Evolutionary conservation across 495 filamentous ascomycete species (phyloP).

Genomic region (Hypoxylon cercidicola): DNA sequence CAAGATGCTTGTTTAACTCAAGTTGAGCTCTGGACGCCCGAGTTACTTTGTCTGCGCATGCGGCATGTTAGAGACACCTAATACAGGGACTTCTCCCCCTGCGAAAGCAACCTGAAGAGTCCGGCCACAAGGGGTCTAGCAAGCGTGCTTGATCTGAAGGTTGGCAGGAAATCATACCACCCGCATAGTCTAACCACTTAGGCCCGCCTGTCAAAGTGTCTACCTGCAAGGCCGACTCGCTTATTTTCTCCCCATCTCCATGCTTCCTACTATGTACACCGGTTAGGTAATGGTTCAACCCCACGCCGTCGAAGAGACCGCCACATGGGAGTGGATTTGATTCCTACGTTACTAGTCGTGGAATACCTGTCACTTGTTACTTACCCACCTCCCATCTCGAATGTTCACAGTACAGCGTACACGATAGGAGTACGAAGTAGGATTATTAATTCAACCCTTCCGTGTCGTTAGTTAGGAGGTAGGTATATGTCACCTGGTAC

Average conservation of each 20-base stretch:
- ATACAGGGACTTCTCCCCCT: background rate
- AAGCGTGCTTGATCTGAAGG: conserved; percentile 19
- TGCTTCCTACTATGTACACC: background rate
- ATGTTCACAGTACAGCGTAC: too few relatives aligned
- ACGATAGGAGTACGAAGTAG: too few relatives aligned
- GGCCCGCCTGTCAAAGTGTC: conserved; percentile 19
- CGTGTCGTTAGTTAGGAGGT: too few relatives aligned
- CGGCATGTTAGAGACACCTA: too few relatives aligned
- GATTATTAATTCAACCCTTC: too few relatives aligned
- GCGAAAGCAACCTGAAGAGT: conserved; percentile 16
- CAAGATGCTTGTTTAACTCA: too few relatives aligned
- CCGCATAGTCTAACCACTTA: conserved; percentile 19
- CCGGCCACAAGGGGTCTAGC: conserved; percentile 4
- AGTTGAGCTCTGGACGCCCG: too few relatives aligned
- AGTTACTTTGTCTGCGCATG: too few relatives aligned
- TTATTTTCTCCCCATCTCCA: conserved; percentile 23
- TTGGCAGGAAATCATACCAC: conserved; percentile 35
- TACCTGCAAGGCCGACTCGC: conserved; percentile 24
- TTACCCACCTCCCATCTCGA: too few relatives aligned
- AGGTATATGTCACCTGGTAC: too few relatives aligned
- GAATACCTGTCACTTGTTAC: conserved; percentile 20
- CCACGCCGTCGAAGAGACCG: conserved; percentile 9
- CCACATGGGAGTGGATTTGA: conserved; percentile 12
- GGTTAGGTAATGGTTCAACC: conserved; percentile 19
- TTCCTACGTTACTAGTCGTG: conserved; percentile 25